Conservation (phyloP, 176 grass and related monocot species). For the Lolium rigidum region DNA sequence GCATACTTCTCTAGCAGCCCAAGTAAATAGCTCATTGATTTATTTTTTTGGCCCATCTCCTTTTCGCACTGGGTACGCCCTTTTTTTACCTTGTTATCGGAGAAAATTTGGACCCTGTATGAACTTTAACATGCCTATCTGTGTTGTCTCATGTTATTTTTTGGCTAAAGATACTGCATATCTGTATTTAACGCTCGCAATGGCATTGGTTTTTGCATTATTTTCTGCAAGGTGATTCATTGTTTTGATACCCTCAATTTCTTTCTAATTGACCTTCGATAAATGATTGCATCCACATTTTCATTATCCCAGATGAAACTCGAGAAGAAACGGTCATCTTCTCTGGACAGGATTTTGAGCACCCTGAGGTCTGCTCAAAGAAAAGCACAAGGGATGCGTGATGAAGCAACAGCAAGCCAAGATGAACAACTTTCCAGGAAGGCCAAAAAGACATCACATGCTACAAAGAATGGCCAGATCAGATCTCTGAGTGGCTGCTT, state of each 20-base stretch:
- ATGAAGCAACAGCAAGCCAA: slow-evolving; percentile 53
- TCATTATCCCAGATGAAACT: slow-evolving; percentile 68
- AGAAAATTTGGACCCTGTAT: not conserved
- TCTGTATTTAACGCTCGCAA: not conserved
- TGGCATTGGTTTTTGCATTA: slow-evolving; percentile 16
- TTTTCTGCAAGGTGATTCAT: not conserved
- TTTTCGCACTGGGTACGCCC: not conserved
- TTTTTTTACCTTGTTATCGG: too few species aligned
- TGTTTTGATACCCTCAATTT: slow-evolving; percentile 19
- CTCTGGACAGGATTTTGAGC: slow-evolving; percentile 84
- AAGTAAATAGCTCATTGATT: not conserved
- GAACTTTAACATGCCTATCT: not conserved
- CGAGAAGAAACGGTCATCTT: slow-evolving; percentile 88
- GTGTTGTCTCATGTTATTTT: not conserved
- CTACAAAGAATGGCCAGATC: slow-evolving; percentile 68
- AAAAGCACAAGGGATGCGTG: slow-evolving; percentile 76
- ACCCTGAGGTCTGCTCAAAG: slow-evolving; percentile 81
- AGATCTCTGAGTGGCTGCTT: slow-evolving; percentile 91
- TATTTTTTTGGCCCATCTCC: not conserved
- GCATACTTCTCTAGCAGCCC: not conserved
- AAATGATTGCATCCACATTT: slow-evolving; percentile 21
- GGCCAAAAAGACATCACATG: slow-evolving; percentile 50
- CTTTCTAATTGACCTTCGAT: slow-evolving; percentile 22
- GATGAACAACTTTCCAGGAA: slow-evolving; percentile 49
- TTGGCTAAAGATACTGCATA: not conserved